Base-by-base conservation (phyloP, 1,284 basidiomycete species). In the Moniliella sp. region DNA sequence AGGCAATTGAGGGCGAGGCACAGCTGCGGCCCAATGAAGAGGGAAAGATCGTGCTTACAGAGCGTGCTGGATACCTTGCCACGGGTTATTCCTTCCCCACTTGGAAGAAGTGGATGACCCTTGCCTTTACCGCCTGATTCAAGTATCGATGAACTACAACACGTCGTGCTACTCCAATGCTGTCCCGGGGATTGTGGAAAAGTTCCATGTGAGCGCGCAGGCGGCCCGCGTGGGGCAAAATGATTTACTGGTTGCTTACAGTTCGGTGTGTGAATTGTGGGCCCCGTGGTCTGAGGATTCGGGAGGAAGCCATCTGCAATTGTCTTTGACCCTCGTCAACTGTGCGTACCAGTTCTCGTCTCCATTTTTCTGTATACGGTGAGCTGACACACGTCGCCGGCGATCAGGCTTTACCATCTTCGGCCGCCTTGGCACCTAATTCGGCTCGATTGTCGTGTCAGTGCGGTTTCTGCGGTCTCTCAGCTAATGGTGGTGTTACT, bases 161-260 rank as follows among this genome's bases (percentile, higher is more conserved):
- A 23, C n/a, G n/a, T n/a, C n/a, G n/a, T n/a, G n/a, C 7, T 62
- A 52, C 35, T 48, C 57, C 10, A 62, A 61, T 31, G 62, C 52
- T 2, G 42, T 61, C 17, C 19, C n/a, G n/a, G 15, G 5, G 36
- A 40, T 5, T 16, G 39, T n/a, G 2, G 45, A 50, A 23, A 46
- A 64, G 28, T 65, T 57, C 33, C 7, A 38, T 21, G 50, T 66
- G 29, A 48, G 47, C 7, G 51, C 44, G n/a, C 62, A 61, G 36
- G 53, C 46, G 1, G 63, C 62, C 2, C 43, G 64, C 25, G 56
- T 62, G 4, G 61, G 61, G 27, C 58, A 63, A 39, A 59, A 57
- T 46, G 46, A 64, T 32, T 65, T 63, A 43, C 45, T 65, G 16
- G 54, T 65, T 10, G 46, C 45, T 4, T 64, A 64, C 34, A 62